Percentiles rank a stretch among this genome's conserved stretches.
Conservation (phyloP, 176 grass and related monocot species). For the Lolium rigidum region DNA sequence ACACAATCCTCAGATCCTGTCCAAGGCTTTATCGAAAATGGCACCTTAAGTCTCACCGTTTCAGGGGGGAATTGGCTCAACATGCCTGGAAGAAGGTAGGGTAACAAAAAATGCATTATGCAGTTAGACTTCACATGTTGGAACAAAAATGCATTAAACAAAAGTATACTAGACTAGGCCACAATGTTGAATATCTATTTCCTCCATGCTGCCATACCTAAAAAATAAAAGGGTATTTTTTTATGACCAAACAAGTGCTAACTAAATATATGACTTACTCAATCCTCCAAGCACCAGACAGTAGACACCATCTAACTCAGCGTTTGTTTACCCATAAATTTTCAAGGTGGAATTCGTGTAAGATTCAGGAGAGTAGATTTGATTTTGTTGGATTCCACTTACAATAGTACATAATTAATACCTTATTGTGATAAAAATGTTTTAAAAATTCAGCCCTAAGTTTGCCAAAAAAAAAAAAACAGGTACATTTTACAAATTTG, state of each 20-base stretch:
- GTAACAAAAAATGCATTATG: constrained; percentile 21
- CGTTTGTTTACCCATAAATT: not conserved
- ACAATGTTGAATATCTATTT: constrained; percentile 13
- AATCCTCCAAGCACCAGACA: constrained; percentile 3
- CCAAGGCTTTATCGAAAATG: constrained; percentile 84
- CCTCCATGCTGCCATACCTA: constrained; percentile 1
- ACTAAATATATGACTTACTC: not conserved
- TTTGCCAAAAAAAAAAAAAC: too few relatives aligned
- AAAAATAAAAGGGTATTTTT: not conserved
- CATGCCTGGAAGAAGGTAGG: constrained; percentile 51
- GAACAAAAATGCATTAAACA: constrained; percentile 23
- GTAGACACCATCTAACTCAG: constrained; percentile 8
- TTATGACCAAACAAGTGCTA: not conserved
- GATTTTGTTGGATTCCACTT: not conserved
- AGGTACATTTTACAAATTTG: too few relatives aligned
- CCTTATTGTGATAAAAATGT: too few relatives aligned
- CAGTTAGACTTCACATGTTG: constrained; percentile 3
- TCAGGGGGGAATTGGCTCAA: constrained; percentile 83
- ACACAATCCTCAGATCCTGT: constrained; percentile 75
- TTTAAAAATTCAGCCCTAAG: too few relatives aligned
- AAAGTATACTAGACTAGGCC: not conserved
- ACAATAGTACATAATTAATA: too few relatives aligned
- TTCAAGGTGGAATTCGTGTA: not conserved
- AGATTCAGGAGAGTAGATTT: not conserved
- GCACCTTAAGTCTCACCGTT: constrained; percentile 65